A percentile compares a stretch with the other conserved stretches of the same genome.
phyloP scores from a whole-genome alignment of 2,329 filamentous ascomycete species.

The Hypoxylon rubiginosum region DNA sequence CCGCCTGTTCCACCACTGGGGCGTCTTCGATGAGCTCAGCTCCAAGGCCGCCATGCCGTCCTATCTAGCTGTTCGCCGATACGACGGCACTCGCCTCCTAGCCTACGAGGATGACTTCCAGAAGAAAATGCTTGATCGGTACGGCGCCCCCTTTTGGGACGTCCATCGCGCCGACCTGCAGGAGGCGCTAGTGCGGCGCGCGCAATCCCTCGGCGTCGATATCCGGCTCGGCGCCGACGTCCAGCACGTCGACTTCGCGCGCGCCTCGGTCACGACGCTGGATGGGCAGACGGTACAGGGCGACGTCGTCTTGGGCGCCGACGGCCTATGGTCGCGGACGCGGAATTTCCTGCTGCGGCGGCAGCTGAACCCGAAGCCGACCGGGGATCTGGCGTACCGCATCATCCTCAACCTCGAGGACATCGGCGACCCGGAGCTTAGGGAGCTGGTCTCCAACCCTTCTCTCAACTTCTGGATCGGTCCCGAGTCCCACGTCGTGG shows the following conservation, averaged over 20 bases:
- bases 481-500: slow-evolving; percentile 63
- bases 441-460: slow-evolving; percentile 59
- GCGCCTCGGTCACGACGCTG: slow-evolving; percentile 56
- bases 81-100: slow-evolving; percentile 36
- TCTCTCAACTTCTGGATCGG: slow-evolving; percentile 68
- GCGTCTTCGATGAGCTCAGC: slow-evolving; percentile 36
- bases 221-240: slow-evolving; percentile 36
- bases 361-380: slow-evolving; percentile 61
- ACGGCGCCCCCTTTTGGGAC: slow-evolving; percentile 58
- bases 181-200: slow-evolving; percentile 33
- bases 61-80: slow-evolving; percentile 39
- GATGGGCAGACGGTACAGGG: slow-evolving; percentile 53
- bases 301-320: slow-evolving; percentile 63
- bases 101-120: slow-evolving; percentile 37
- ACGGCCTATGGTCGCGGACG: slow-evolving; percentile 61
- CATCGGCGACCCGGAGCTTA: slow-evolving; percentile 62
- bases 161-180: slow-evolving; percentile 58
- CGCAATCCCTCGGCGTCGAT: slow-evolving; percentile 34
- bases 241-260: slow-evolving; percentile 57
- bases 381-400: slow-evolving; percentile 69
- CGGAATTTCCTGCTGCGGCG: slow-evolving; percentile 61
- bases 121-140: slow-evolving; percentile 35
- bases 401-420: slow-evolving; percentile 63
- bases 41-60: slow-evolving; percentile 32
- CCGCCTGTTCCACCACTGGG: slow-evolving; percentile 38